These are phyloP conservation scores for Carex pumila DNA, from an alignment of 176 grass and related monocot genomes.

Conservation along the genomic window DNA sequence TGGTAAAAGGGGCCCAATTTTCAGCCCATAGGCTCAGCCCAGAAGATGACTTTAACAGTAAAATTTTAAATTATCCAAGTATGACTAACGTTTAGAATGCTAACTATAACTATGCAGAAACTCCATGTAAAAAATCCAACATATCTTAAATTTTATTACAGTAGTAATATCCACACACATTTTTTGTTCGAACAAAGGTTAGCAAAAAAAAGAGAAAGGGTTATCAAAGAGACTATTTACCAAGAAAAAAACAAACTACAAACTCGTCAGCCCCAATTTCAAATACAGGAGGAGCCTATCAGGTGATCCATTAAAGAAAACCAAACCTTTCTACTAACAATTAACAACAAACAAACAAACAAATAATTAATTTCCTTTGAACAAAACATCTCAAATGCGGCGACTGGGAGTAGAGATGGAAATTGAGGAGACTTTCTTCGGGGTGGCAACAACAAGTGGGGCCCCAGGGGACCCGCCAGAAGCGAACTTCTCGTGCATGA, in stretches of 20 bases:
- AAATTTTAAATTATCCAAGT: neutral
- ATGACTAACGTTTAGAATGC: too few species aligned
- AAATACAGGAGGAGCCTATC: neutral
- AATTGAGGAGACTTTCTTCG: constrained; percentile 79
- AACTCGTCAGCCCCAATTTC: neutral
- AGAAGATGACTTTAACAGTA: neutral
- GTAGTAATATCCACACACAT: neutral
- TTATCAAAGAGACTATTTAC: neutral
- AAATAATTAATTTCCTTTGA: neutral
- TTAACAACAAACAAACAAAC: neutral
- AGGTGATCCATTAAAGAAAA: neutral
- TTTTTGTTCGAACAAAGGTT: neutral
- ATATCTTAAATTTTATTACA: neutral
- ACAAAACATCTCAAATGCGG: neutral
- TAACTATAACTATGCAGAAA: neutral
- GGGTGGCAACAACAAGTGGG: constrained; percentile 74
- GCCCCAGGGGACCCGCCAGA: constrained; percentile 52
- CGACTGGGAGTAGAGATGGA: neutral
- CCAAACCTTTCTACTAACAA: neutral
- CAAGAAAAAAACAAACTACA: neutral
- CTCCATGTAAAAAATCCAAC: neutral
- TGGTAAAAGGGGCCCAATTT: neutral
- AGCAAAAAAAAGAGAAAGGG: neutral
- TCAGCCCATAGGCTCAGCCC: neutral
- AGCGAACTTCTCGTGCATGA: constrained; percentile 90